Conservation (phyloP, 768 basidiomycete species). For the Mycena alexandri region DNA sequence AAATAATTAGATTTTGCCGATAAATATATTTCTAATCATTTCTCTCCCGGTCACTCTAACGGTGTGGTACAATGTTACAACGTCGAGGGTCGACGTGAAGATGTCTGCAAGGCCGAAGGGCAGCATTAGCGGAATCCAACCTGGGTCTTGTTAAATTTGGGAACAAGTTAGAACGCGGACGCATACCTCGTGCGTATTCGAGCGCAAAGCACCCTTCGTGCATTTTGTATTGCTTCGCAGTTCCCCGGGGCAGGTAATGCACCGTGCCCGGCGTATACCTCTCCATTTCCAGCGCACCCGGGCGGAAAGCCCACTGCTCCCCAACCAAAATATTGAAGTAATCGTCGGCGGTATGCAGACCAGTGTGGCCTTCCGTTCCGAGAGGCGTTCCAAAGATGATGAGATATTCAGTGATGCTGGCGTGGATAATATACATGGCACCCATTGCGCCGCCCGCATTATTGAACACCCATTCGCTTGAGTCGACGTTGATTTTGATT, state of each 20-base stretch:
- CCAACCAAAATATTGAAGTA: slow-evolving; percentile 97
- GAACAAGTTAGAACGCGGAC: neutral
- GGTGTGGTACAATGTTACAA: slow-evolving; percentile 85
- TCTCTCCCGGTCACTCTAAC: slow-evolving; percentile 83
- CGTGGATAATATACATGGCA: slow-evolving; percentile 97
- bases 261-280: slow-evolving; percentile 86
- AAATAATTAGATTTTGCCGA: slow-evolving; percentile 86
- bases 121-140: slow-evolving; percentile 98
- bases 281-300: slow-evolving; percentile 89
- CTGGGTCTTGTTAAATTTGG: slow-evolving; percentile 54
- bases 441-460: slow-evolving; percentile 99
- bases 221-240: slow-evolving; percentile 98
- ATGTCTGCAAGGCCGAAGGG: slow-evolving; percentile 93
- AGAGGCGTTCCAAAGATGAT: slow-evolving; percentile 97
- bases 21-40: slow-evolving; percentile 83
- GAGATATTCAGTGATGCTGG: slow-evolving; percentile 96
- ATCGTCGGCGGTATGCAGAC: slow-evolving; percentile 95
- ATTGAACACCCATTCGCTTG: slow-evolving; percentile 93
- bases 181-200: slow-evolving; percentile 92
- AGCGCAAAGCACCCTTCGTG: slow-evolving; percentile 95
- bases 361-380: slow-evolving; percentile 96
- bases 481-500: slow-evolving; percentile 68
- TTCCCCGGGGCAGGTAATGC: slow-evolving; percentile 85
- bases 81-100: slow-evolving; percentile 89
- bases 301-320: slow-evolving; percentile 93